phyloP scores from a whole-genome alignment of 129 eudicot species.

The Rutidosis leptorrhynchoides region DNA sequence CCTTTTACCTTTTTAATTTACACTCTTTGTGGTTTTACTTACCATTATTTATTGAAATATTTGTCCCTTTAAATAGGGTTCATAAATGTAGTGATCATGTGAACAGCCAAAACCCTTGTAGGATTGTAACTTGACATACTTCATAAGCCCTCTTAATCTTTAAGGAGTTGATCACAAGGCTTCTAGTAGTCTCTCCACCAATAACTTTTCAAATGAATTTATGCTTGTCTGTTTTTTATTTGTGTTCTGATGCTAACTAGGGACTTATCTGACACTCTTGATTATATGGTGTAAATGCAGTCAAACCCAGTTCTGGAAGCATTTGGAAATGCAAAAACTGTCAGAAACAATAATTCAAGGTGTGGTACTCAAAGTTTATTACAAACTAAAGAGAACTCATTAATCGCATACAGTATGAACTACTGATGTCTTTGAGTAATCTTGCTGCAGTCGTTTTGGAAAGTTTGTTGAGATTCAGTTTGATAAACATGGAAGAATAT shows the following conservation, averaged over 20 bases:
- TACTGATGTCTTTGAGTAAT: slow-evolving; percentile 26
- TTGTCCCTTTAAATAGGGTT: no score
- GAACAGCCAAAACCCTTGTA: no score
- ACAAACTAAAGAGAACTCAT: neutral
- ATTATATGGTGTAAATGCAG: slow-evolving; percentile 50
- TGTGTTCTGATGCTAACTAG: slow-evolving; percentile 10
- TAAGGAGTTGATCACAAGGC: slow-evolving; percentile 15
- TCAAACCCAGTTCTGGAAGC: slow-evolving; percentile 99
- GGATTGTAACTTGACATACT: no score
- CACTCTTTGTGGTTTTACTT: no score
- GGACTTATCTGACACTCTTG: slow-evolving; percentile 22
- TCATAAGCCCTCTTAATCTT: no score
- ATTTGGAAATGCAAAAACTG: slow-evolving; percentile 99
- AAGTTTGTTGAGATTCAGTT: slow-evolving; percentile 97
- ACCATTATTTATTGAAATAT: no score
- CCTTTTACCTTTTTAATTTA: no score
- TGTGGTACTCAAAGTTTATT: slow-evolving; percentile 22
- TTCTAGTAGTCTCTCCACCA: slow-evolving; percentile 21
- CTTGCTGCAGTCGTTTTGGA: slow-evolving; percentile 86
- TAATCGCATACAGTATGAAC: neutral
- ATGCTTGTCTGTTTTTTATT: slow-evolving; percentile 9
- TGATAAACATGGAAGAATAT: slow-evolving; percentile 89
- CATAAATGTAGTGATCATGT: no score
- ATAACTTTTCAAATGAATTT: slow-evolving; percentile 3
- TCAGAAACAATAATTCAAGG: slow-evolving; percentile 97